Evolutionary conservation across 1,139 yeast genomes (phyloP).

Genomic region (Kodamaea ohmeri): DNA sequence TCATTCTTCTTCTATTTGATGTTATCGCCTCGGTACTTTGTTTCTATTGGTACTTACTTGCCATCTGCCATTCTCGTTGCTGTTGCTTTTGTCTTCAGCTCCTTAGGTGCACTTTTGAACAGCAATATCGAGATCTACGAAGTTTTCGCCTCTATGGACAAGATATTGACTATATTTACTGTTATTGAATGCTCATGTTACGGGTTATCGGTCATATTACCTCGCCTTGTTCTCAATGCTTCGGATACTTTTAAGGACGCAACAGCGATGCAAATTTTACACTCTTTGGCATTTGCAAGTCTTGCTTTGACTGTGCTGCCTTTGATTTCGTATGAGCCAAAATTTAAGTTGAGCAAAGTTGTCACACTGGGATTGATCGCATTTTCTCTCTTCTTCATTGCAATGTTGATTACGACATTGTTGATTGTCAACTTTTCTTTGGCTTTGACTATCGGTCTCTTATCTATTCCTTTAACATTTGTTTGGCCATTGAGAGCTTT

Average conservation of each 20-base stretch:
- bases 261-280: slow-evolving; percentile 20
- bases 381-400: slow-evolving; percentile 55
- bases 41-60: slow-evolving; percentile 89
- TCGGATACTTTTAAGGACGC: slow-evolving; percentile 16
- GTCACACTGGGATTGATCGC: slow-evolving; percentile 33
- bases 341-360: slow-evolving; percentile 18
- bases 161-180: slow-evolving; percentile 32
- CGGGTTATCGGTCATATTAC: slow-evolving; percentile 27
- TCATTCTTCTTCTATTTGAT: slow-evolving; percentile 90
- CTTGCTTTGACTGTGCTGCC: slow-evolving; percentile 22
- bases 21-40: slow-evolving; percentile 75
- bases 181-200: slow-evolving; percentile 34
- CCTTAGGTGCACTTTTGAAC: slow-evolving; percentile 58
- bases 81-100: slow-evolving; percentile 65
- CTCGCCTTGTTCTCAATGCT: slow-evolving; percentile 19
- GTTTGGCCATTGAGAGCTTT: slow-evolving; percentile 42
- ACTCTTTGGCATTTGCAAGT: slow-evolving; percentile 20
- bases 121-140: slow-evolving; percentile 29
- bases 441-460: slow-evolving; percentile 66
- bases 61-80: slow-evolving; percentile 82
- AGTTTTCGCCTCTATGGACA: slow-evolving; percentile 26
- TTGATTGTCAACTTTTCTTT: slow-evolving; percentile 83
- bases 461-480: slow-evolving; percentile 70
- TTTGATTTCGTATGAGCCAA: slow-evolving; percentile 15
- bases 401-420: slow-evolving; percentile 69